These are phyloP conservation scores for Stagonosporopsis rhizophila DNA, from an alignment of 2,329 filamentous ascomycete genomes.

Conservation along the genomic window DNA sequence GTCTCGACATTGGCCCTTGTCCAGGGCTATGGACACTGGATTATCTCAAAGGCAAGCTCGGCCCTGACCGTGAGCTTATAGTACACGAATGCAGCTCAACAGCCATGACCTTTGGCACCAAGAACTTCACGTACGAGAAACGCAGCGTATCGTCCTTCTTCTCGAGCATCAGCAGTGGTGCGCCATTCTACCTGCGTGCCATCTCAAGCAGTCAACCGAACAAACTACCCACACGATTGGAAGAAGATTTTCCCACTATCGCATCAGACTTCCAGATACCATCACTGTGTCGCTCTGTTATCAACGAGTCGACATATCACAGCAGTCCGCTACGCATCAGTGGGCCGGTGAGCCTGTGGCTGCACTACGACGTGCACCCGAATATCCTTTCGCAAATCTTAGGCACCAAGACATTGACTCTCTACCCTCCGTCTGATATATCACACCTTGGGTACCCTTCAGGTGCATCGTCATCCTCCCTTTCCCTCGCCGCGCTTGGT, in stretches of 20 bases:
- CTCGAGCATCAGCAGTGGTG: conserved; percentile 62
- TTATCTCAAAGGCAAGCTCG: conserved; percentile 66
- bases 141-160: conserved; percentile 73
- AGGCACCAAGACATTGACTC: conserved; percentile 74
- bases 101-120: conserved; percentile 80
- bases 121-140: conserved; percentile 81
- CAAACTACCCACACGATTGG: conserved; percentile 72
- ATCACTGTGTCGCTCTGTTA: conserved; percentile 58
- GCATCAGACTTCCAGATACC: conserved; percentile 75
- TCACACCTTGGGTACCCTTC: conserved; percentile 72
- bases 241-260: conserved; percentile 74
- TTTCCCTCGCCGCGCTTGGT: conserved; percentile 52
- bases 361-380: conserved; percentile 91
- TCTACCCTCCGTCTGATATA: conserved; percentile 82
- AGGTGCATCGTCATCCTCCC: conserved; percentile 79
- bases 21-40: conserved; percentile 70
- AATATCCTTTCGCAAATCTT: conserved; percentile 83
- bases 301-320: conserved; percentile 62
- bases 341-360: conserved; percentile 83
- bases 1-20: conserved; percentile 72
- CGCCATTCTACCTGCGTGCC: conserved; percentile 77
- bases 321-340: conserved; percentile 83
- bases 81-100: conserved; percentile 72
- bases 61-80: conserved; percentile 63
- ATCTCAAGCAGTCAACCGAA: conserved; percentile 73